A percentile compares a stretch with the other conserved stretches of the same genome.
These are phyloP conservation scores for Pichia kudriavzevii DNA, from an alignment of 1,139 yeast genomes.

Conservation along the genomic window DNA sequence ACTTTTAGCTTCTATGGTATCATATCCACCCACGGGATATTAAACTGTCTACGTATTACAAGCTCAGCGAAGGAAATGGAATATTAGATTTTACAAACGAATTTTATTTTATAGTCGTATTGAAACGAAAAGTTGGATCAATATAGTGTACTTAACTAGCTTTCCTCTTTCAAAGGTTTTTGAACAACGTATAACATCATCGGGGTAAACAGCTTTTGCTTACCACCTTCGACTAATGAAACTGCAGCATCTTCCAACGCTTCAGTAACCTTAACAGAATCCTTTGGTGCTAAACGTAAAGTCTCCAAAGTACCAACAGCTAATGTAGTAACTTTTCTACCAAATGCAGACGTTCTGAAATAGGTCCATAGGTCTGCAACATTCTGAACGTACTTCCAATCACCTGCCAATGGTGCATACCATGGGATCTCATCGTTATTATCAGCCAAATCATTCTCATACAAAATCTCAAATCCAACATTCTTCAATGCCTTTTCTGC, in stretches of 20 bases:
- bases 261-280: slow-evolving; percentile 80
- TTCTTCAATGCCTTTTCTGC: slow-evolving; percentile 79
- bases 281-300: slow-evolving; percentile 87
- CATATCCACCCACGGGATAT: too few species aligned
- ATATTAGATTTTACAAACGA: too few species aligned
- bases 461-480: slow-evolving; percentile 81
- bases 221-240: slow-evolving; percentile 90
- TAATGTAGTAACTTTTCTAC: slow-evolving; percentile 79
- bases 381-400: slow-evolving; percentile 79
- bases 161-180: slow-evolving; percentile 48
- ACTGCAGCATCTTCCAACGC: slow-evolving; percentile 97
- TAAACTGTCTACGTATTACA: too few species aligned
- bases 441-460: slow-evolving; percentile 77
- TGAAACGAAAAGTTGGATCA: too few species aligned
- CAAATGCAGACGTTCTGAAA: slow-evolving; percentile 80
- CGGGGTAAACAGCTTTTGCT: slow-evolving; percentile 82
- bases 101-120: not conserved
- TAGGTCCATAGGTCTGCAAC: slow-evolving; percentile 73
- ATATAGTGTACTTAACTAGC: too few species aligned
- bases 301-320: slow-evolving; percentile 76
- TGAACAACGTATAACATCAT: slow-evolving; percentile 88
- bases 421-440: slow-evolving; percentile 84
- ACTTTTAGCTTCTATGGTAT: too few species aligned
- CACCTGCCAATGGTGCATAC: slow-evolving; percentile 97
- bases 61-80: too few species aligned